Evolutionary conservation across 257 asterid species (phyloP), one percentile per base, ranked within the genome.

Genomic region (Paraleonurus japonicus): DNA sequence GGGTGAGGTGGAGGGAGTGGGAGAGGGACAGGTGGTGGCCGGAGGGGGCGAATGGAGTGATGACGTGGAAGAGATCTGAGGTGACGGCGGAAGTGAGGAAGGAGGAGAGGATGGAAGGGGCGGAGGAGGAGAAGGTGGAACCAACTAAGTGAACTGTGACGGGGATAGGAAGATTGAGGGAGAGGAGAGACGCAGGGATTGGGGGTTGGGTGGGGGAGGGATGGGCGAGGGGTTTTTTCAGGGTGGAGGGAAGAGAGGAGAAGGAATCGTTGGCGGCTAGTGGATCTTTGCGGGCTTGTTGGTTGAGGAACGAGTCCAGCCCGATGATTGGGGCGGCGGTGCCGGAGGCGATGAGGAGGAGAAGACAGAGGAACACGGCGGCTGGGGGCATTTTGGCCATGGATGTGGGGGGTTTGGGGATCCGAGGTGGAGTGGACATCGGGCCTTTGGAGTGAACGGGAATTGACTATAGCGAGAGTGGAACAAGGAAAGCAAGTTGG

Each of bases 41-140:
- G 58, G 75, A 33, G 65, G 73, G 23, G 60, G 89, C 55, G 78
- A 84, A 84, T 7, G 96, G 96, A 48, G 96, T 82, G 85, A 89
- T 90, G 83, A 90, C 96, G 82, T 89, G 97, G 95, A 83, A 93
- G 75, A 61, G 84, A 72, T 89, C 96, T 85, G 94, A 83, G 77
- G 97, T 83, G 76, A 90, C 55, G 70, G 94, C 76, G 74, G 97
- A 89, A 59, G 73, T 5, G 77, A 93, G 26, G 82, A 85, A 87
- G 69, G 96, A 86, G 47, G 92, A 67, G 60, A 93, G 87, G 35
- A 79, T 80, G 62, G 90, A 57, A 1, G 87, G 83, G 24, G 97
- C 84, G 65, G 91, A 80, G 30, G 92, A 66, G n/a, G 86, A 22
- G 86, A 93, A 93, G 41, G 89, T 71, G 70, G 89, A 58, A 0